Percentiles rank a stretch among this genome's conserved stretches.
Evolutionary conservation across 805 yeast genomes (phyloP).

Genomic region (Ogataea angusta): DNA sequence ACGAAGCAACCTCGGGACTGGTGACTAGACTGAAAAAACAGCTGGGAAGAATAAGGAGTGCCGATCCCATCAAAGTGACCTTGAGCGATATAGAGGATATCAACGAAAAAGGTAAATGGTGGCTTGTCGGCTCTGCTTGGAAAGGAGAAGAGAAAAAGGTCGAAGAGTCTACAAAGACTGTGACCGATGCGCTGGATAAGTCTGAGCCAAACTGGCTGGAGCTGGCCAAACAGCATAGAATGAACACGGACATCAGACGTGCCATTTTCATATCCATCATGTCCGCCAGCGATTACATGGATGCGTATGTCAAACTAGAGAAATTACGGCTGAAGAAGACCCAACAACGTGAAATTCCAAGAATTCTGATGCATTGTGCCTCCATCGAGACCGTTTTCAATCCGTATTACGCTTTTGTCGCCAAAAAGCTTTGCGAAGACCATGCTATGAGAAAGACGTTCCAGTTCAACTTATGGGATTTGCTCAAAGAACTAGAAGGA

Average conservation of each 20-base stretch:
- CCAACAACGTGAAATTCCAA: conserved; percentile 85
- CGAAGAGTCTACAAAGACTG: conserved; percentile 41
- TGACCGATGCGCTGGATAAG: conserved; percentile 60
- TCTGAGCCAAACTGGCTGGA: conserved; percentile 87
- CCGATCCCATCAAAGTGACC: conserved; percentile 81
- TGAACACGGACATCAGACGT: conserved; percentile 93
- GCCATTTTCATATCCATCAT: conserved; percentile 91
- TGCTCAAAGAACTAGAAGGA: conserved; percentile 65
- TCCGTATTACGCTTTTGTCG: conserved; percentile 84
- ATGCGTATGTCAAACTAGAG: conserved; percentile 79
- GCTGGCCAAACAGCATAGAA: conserved; percentile 79
- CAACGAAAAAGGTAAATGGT: conserved; percentile 92
- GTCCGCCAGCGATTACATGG: conserved; percentile 92
- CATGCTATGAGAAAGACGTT: conserved; percentile 78
- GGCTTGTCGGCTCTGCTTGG: conserved; percentile 99
- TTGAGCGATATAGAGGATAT: conserved; percentile 76
- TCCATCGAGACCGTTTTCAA: conserved; percentile 79
- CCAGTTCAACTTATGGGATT: conserved; percentile 89
- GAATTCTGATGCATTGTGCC: conserved; percentile 81
- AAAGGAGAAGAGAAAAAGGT: conserved; percentile 46
- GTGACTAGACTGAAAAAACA: conserved; percentile 60
- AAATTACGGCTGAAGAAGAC: conserved; percentile 72
- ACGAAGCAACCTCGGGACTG: conserved; percentile 52
- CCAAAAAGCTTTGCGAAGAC: conserved; percentile 68
- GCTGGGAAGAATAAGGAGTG: conserved; percentile 49